Conservation (phyloP, 2,329 filamentous ascomycete genomes). For the Phialemonium atrogriseum region DNA sequence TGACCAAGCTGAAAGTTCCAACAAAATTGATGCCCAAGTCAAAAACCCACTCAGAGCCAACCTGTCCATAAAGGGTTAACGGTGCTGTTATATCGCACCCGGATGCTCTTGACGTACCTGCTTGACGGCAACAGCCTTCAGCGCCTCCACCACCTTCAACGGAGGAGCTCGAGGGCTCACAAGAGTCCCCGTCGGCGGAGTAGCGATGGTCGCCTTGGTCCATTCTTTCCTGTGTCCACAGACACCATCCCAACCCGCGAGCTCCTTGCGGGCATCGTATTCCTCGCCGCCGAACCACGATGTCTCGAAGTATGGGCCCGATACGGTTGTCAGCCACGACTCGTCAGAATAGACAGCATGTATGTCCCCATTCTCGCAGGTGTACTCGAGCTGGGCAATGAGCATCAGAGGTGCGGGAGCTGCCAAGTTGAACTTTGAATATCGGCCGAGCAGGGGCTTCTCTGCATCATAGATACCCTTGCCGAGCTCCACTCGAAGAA, state of each 20-base stretch:
- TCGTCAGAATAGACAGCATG: conserved; percentile 3
- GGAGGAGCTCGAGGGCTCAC: conserved; percentile 5
- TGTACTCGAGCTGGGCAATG: conserved; percentile 9
- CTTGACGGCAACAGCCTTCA: not conserved
- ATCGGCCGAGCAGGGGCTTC: conserved; percentile 6
- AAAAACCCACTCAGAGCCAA: conserved; percentile 7
- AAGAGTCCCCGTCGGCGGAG: conserved; percentile 4
- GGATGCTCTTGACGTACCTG: conserved; percentile 1
- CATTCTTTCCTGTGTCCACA: conserved; percentile 4
- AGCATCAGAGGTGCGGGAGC: conserved; percentile 5
- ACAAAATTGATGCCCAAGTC: conserved; percentile 8
- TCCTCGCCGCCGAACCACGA: conserved; percentile 10
- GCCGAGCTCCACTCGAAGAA: conserved; percentile 7
- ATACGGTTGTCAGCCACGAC: conserved; percentile 6
- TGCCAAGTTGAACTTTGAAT: conserved; percentile 7
- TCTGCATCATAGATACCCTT: conserved; percentile 8
- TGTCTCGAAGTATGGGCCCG: conserved; percentile 6
- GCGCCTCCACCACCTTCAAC: conserved; percentile 5
- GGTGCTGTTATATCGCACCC: too few relatives aligned
- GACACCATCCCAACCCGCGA: conserved; percentile 2
- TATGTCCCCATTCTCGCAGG: conserved; percentile 2
- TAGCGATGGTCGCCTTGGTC: conserved; percentile 4
- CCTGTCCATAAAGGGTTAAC: not conserved
- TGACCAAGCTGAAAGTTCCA: conserved; percentile 4
- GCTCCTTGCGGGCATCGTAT: conserved; percentile 7